phyloP scores from a whole-genome alignment of 495 filamentous ascomycete species.

The Jackrogersella minutella region DNA sequence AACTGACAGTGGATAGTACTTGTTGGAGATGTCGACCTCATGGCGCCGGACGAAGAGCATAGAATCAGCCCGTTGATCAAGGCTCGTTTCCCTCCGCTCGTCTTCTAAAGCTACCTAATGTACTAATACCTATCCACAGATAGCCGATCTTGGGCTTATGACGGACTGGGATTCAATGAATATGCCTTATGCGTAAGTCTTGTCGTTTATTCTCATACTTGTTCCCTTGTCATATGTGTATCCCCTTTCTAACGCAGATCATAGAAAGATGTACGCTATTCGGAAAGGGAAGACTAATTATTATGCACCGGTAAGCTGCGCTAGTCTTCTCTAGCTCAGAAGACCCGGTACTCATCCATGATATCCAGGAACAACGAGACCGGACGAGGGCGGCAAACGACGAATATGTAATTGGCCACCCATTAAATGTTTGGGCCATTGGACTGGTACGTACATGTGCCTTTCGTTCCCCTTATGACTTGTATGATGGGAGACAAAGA shows the following conservation, averaged over 20 bases:
- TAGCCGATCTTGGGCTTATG: constrained; percentile 16
- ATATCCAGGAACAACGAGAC: constrained; percentile 14
- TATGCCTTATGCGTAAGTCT: neutral
- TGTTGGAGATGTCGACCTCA: neutral
- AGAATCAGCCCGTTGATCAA: neutral
- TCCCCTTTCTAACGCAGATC: neutral
- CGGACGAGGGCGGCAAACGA: fast-evolving
- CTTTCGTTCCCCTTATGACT: neutral
- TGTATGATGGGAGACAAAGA: neutral
- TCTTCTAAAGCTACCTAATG: neutral
- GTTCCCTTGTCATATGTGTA: neutral
- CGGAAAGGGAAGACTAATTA: neutral
- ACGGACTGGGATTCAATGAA: neutral
- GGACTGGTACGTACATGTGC: constrained; percentile 21
- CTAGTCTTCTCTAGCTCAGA: neutral
- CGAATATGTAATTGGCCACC: neutral
- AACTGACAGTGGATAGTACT: constrained; percentile 11
- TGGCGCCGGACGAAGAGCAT: neutral
- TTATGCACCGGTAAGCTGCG: constrained; percentile 11
- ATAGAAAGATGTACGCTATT: neutral
- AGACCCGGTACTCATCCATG: neutral
- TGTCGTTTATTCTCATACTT: neutral
- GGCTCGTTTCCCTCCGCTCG: neutral
- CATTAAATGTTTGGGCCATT: constrained; percentile 24
- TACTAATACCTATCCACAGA: constrained; percentile 2